These are phyloP conservation scores for Cladorrhinum sp. DNA, from an alignment of 2,329 filamentous ascomycete species.

Conservation along the genomic window DNA sequence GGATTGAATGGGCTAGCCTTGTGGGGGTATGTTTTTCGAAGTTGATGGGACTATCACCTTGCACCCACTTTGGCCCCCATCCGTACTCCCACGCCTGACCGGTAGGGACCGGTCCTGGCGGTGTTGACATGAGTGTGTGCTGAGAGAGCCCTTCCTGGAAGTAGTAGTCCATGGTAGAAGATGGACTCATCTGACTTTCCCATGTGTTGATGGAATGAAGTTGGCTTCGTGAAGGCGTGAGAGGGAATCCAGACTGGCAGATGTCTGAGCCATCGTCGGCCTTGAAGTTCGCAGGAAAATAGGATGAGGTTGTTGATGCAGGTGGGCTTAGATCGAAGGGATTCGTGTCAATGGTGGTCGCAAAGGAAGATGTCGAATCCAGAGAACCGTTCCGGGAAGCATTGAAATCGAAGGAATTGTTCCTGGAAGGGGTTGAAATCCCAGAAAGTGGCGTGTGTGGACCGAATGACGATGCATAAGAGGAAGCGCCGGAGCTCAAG, in stretches of 20 bases:
- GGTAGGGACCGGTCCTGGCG: slow-evolving; percentile 6
- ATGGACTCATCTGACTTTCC: slow-evolving; percentile 14
- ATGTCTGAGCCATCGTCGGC: slow-evolving; percentile 10
- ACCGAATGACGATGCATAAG: slow-evolving; percentile 29
- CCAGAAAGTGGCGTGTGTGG: slow-evolving; percentile 35
- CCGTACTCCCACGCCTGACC: slow-evolving; percentile 12
- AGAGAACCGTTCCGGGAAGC: slow-evolving; percentile 16
- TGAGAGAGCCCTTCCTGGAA: slow-evolving; percentile 16
- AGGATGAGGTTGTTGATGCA: slow-evolving; percentile 31
- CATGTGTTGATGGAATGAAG: slow-evolving; percentile 9
- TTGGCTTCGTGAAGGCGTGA: slow-evolving; percentile 21
- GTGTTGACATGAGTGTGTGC: slow-evolving; percentile 9
- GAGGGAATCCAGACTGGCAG: slow-evolving; percentile 13
- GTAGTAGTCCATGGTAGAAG: slow-evolving; percentile 20
- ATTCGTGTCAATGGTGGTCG: slow-evolving; percentile 26
- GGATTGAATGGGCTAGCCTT: slow-evolving; percentile 20
- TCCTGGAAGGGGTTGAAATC: slow-evolving; percentile 31
- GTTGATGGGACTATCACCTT: slow-evolving; percentile 25
- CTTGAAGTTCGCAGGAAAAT: slow-evolving; percentile 28
- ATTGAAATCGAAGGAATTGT: slow-evolving; percentile 24
- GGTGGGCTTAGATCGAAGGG: slow-evolving; percentile 34
- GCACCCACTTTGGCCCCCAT: slow-evolving; percentile 14
- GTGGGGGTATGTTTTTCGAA: slow-evolving; percentile 17
- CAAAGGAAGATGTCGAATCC: slow-evolving; percentile 30
- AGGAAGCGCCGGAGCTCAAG: slow-evolving; percentile 31